Conservation (phyloP, 495 filamentous ascomycete genomes). For the Lichina pygmaea region DNA sequence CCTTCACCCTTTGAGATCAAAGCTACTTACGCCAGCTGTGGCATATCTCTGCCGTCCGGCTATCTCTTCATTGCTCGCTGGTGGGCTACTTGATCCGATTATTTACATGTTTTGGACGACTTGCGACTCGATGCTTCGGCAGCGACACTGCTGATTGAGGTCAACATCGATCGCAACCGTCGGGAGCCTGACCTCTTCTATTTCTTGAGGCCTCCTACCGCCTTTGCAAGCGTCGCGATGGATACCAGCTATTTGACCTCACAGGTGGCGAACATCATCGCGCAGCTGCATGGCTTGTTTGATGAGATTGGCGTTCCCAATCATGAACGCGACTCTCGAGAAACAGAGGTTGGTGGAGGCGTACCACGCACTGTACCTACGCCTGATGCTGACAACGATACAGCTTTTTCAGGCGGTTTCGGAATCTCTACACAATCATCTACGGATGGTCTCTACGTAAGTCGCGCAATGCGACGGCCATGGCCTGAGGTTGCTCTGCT, state of each 20-base stretch:
- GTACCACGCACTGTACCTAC: not conserved
- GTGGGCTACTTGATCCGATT: too few relatives aligned
- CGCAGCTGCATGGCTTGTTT: constrained; percentile 73
- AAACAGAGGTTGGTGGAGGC: constrained; percentile 41
- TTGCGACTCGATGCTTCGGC: too few relatives aligned
- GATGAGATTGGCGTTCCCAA: constrained; percentile 82
- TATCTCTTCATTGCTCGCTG: too few relatives aligned
- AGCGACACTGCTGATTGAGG: too few relatives aligned
- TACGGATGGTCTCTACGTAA: constrained; percentile 45
- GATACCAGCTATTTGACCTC: constrained; percentile 77
- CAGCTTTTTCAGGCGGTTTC: constrained; percentile 74
- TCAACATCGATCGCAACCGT: too few relatives aligned
- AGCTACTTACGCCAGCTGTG: too few relatives aligned
- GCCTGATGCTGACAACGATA: constrained; percentile 5
- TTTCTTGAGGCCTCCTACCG: not conserved
- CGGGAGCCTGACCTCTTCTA: too few relatives aligned
- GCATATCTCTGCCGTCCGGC: too few relatives aligned
- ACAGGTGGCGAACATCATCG: constrained; percentile 78
- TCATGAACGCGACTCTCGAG: constrained; percentile 71
- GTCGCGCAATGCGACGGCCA: constrained; percentile 3
- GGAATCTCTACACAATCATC: constrained; percentile 62
- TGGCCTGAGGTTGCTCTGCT: too few relatives aligned
- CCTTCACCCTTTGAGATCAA: too few relatives aligned
- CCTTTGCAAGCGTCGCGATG: constrained; percentile 20
- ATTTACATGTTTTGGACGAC: too few relatives aligned